Conservation (phyloP, 768 basidiomycete species). For the Xerocomellus amylosporus region DNA sequence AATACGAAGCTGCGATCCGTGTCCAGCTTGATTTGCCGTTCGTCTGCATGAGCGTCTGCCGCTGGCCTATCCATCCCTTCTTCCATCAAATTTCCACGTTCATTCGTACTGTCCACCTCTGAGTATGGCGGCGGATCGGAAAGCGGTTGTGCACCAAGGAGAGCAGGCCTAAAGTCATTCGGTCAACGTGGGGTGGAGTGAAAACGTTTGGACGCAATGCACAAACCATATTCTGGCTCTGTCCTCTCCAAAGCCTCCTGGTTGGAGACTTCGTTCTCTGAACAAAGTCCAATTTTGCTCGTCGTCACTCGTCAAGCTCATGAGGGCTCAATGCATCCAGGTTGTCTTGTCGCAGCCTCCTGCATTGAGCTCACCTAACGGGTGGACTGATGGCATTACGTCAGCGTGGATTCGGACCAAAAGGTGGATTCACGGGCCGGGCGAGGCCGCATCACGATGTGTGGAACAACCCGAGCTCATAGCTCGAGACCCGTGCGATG, state of each 20-base stretch:
- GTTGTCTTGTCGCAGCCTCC: background rate
- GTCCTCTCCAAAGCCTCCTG: slow-evolving; percentile 62
- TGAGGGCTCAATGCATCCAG: slow-evolving; percentile 16
- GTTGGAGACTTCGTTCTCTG: slow-evolving; percentile 46
- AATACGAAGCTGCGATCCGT: slow-evolving; percentile 92
- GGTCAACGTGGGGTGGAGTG: slow-evolving; percentile 20
- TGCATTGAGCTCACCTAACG: background rate
- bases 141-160: slow-evolving; percentile 40
- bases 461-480: no score
- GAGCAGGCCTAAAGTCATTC: slow-evolving; percentile 21
- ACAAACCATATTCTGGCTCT: slow-evolving; percentile 57
- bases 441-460: background rate
- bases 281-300: slow-evolving; percentile 46
- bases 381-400: slow-evolving; percentile 13
- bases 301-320: slow-evolving; percentile 22
- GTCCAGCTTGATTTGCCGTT: slow-evolving; percentile 84
- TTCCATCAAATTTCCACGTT: slow-evolving; percentile 1
- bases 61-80: background rate
- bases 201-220: slow-evolving; percentile 2
- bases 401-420: slow-evolving; percentile 18
- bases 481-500: no score
- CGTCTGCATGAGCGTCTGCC: slow-evolving; percentile 58
- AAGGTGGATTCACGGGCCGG: background rate
- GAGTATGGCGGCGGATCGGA: slow-evolving; percentile 32
- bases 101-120: slow-evolving; percentile 18